Evolutionary conservation across 306 rosid genomes (phyloP).

Genomic region (Adenanthera pavonina): DNA sequence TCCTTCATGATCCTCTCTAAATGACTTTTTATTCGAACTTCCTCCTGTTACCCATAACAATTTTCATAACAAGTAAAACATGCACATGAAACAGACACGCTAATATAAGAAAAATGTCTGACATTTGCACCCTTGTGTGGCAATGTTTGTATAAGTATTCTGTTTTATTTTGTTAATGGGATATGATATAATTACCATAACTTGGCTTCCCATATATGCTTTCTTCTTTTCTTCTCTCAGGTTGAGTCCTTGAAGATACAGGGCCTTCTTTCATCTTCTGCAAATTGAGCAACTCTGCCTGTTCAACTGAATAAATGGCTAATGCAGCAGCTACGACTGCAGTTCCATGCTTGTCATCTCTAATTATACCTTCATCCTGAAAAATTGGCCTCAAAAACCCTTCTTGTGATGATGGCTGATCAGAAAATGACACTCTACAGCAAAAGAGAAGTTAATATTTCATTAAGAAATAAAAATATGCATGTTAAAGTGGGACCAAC

Average conservation of each 20-base stretch:
- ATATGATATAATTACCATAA: conserved; percentile 35
- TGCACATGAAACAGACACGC: not conserved
- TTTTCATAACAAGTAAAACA: not conserved
- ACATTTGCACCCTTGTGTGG: not conserved
- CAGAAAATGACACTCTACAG: conserved; percentile 52
- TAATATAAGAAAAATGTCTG: not conserved
- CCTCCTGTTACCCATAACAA: conserved; percentile 39
- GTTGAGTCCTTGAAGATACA: conserved; percentile 45
- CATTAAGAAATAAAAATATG: not conserved
- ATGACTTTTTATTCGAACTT: conserved; percentile 50
- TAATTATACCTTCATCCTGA: conserved; percentile 40
- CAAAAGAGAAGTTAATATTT: conserved; percentile 8
- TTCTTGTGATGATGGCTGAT: conserved; percentile 37
- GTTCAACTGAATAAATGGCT: conserved; percentile 64
- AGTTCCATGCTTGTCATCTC: conserved; percentile 54
- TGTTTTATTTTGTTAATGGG: not conserved
- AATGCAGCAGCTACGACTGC: conserved; percentile 70
- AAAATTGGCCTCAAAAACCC: conserved; percentile 32
- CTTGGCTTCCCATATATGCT: conserved; percentile 34
- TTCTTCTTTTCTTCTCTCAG: conserved; percentile 42
- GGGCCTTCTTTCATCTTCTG: conserved; percentile 44
- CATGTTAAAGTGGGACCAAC: not conserved
- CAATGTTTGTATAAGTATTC: not conserved
- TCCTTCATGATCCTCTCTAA: conserved; percentile 38
- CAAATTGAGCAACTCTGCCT: conserved; percentile 42